Percentiles rank a stretch among this genome's conserved stretches.
Evolutionary conservation across 1,139 yeast species (phyloP).

Genomic region (Diutina ranongensis): DNA sequence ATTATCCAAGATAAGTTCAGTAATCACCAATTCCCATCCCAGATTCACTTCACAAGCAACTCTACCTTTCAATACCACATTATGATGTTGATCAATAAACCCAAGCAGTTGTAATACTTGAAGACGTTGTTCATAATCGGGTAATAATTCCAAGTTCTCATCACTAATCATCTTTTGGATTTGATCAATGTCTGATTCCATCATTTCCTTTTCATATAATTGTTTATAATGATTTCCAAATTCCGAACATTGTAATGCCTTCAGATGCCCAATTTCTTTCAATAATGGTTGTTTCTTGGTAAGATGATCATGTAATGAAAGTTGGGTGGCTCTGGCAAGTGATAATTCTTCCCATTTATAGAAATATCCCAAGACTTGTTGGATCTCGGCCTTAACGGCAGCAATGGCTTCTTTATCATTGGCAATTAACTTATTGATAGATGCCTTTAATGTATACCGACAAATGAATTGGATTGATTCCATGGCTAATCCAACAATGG

Average conservation of each 20-base stretch:
- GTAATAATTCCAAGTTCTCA: constrained; percentile 79
- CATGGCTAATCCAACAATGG: constrained; percentile 35
- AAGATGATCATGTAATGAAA: constrained; percentile 41
- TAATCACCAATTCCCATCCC: constrained; percentile 3
- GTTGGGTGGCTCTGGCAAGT: constrained; percentile 32
- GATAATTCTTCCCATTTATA: constrained; percentile 34
- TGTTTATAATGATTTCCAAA: constrained; percentile 39
- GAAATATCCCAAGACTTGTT: constrained; percentile 28
- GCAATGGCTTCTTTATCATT: constrained; percentile 30
- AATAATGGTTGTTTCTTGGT: constrained; percentile 32
- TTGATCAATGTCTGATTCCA: constrained; percentile 41
- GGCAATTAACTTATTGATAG: constrained; percentile 32
- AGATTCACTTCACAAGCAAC: constrained; percentile 4
- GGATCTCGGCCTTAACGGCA: constrained; percentile 31
- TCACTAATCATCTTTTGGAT: constrained; percentile 62
- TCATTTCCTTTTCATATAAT: constrained; percentile 32
- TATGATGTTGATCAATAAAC: constrained; percentile 65
- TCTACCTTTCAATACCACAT: constrained; percentile 42
- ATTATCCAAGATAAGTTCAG: constrained; percentile 52
- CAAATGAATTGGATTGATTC: constrained; percentile 40
- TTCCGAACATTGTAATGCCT: constrained; percentile 22
- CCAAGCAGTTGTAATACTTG: constrained; percentile 62
- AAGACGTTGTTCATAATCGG: constrained; percentile 87
- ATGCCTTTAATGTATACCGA: constrained; percentile 28
- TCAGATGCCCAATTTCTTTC: constrained; percentile 20